Evolutionary conservation across 768 basidiomycete species (phyloP).

Genomic region (Tephrocybe sp.): DNA sequence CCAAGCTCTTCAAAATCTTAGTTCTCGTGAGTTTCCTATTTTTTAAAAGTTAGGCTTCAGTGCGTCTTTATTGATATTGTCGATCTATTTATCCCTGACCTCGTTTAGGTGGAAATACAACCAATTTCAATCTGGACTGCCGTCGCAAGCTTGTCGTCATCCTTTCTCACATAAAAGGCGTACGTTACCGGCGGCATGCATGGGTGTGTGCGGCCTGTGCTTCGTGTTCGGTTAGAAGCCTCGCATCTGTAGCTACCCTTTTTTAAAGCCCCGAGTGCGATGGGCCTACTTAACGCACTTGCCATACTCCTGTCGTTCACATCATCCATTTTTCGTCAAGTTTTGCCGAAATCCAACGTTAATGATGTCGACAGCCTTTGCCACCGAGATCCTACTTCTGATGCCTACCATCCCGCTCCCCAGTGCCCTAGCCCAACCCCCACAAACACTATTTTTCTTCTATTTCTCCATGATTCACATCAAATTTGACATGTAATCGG

Average conservation of each 20-base stretch:
- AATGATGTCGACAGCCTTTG: neutral
- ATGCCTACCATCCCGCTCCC: neutral
- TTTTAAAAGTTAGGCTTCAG: neutral
- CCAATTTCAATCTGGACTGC: no score
- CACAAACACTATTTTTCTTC: no score
- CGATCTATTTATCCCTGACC: no score
- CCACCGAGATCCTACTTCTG: slow-evolving; percentile 6
- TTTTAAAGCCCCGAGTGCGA: neutral
- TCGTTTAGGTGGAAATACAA: no score
- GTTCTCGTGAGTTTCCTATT: neutral
- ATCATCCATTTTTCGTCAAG: neutral
- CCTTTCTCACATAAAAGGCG: neutral
- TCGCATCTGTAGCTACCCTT: neutral
- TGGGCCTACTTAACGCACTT: neutral
- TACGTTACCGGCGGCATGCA: slow-evolving; percentile 11
- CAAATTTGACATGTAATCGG: no score
- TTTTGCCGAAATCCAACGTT: slow-evolving; percentile 1
- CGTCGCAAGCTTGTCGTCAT: neutral
- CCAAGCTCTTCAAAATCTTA: slow-evolving; percentile 10
- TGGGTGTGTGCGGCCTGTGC: neutral
- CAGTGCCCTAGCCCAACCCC: no score
- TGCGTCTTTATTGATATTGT: neutral
- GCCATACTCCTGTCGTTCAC: neutral
- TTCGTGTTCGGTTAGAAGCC: neutral
- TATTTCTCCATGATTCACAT: no score